Evolutionary conservation across 306 rosid species (phyloP).

Genomic region (Arachis stenosperma): DNA sequence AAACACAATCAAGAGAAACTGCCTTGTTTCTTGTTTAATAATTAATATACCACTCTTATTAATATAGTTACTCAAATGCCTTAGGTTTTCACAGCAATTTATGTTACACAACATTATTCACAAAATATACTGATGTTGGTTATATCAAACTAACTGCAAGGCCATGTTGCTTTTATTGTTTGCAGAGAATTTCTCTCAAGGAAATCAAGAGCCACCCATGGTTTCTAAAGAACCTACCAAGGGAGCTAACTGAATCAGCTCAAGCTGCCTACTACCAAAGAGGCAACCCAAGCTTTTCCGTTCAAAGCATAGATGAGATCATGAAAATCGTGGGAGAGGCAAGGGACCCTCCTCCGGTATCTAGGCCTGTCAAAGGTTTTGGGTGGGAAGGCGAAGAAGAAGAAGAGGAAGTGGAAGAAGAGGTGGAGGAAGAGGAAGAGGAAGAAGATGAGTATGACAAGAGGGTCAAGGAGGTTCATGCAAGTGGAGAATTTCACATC

Average conservation of each 20-base stretch:
- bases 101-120: slow-evolving; percentile 17
- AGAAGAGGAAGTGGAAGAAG: slow-evolving; percentile 41
- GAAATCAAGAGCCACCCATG: slow-evolving; percentile 87
- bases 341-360: slow-evolving; percentile 68
- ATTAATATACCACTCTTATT: too few species aligned
- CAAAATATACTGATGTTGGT: slow-evolving; percentile 16
- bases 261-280: slow-evolving; percentile 72
- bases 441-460: slow-evolving; percentile 80
- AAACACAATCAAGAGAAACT: slow-evolving; percentile 11
- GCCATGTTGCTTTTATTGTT: slow-evolving; percentile 19
- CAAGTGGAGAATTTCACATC: slow-evolving; percentile 74
- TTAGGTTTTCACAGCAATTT: background rate
- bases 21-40: background rate
- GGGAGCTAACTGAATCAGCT: slow-evolving; percentile 76
- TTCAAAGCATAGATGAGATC: slow-evolving; percentile 74
- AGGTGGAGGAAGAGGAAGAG: slow-evolving; percentile 58
- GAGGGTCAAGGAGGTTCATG: slow-evolving; percentile 81
- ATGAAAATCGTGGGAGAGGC: slow-evolving; percentile 89
- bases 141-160: slow-evolving; percentile 30
- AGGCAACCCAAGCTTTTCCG: slow-evolving; percentile 67
- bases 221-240: slow-evolving; percentile 87
- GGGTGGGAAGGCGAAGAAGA: slow-evolving; percentile 75
- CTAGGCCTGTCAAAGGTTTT: slow-evolving; percentile 60
- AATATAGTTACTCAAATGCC: too few species aligned
- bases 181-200: slow-evolving; percentile 70